Evolutionary conservation across 768 basidiomycete genomes (phyloP), one percentile per base, ranked within the genome.

Genomic region (Collybiopsis confluens): DNA sequence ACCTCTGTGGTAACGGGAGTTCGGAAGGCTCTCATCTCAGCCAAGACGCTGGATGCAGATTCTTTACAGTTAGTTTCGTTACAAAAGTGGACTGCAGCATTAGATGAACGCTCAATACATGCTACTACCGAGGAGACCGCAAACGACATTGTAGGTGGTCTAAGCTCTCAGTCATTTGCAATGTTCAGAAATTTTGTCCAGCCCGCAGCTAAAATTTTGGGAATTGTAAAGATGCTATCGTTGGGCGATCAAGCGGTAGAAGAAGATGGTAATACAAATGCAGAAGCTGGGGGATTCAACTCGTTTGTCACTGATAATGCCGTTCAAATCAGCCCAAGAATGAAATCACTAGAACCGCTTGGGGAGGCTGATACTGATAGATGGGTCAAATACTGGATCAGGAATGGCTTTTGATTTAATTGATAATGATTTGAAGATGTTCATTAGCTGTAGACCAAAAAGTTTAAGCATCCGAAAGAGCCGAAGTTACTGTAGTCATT

Each of bases 381-480:
- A 18, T 65, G 60, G 64, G 54, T 63, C 15, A 30, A 51, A 4
- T 63, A 64, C 35, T 65, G 64, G 64, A 35, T 52, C 16, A 40
- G 18, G 26, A 41, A 41, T n/a, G 50, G 50, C 4, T 21, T 50
- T 9, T 47, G 35, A 45, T 15, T n/a, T n/a, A n/a, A n/a, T n/a
- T n/a, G n/a, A n/a, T n/a, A n/a, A n/a, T n/a, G n/a, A n/a, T n/a
- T n/a, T n/a, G n/a, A n/a, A n/a, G n/a, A n/a, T n/a, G n/a, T n/a
- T n/a, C n/a, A n/a, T n/a, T n/a, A n/a, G n/a, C n/a, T n/a, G n/a
- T n/a, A n/a, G n/a, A n/a, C n/a, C n/a, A n/a, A n/a, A n/a, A n/a
- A n/a, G n/a, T n/a, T n/a, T n/a, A n/a, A n/a, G n/a, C n/a, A n/a
- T n/a, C n/a, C n/a, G n/a, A n/a, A n/a, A n/a, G n/a, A n/a, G n/a